These are phyloP conservation scores for Diplodia sapinea DNA, from an alignment of 2,329 filamentous ascomycete genomes.

Conservation along the genomic window DNA sequence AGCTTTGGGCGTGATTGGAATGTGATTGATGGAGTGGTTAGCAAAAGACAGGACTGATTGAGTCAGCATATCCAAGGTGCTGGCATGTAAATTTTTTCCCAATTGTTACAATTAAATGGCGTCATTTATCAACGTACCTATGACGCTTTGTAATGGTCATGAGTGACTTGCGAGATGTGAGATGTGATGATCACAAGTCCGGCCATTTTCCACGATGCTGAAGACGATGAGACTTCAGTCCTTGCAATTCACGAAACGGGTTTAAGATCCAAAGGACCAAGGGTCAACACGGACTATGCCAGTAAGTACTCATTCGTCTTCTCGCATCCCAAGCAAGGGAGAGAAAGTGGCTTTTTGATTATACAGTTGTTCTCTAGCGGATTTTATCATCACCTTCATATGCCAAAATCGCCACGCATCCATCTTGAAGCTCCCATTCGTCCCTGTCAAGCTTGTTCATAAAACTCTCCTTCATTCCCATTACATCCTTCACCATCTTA, in stretches of 20 bases:
- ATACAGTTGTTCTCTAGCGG: conserved; percentile 19
- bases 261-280: not conserved
- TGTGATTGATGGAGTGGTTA: not conserved
- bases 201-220: not conserved
- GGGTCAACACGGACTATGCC: not conserved
- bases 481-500: conserved; percentile 33
- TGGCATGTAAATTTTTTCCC: conserved; percentile 18
- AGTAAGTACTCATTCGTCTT: not conserved
- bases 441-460: not conserved
- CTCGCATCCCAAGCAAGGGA: not conserved
- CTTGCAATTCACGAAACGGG: not conserved
- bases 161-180: not conserved
- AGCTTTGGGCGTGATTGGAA: not conserved
- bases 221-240: not conserved
- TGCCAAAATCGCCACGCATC: not conserved
- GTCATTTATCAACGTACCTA: not conserved
- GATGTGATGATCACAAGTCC: not conserved
- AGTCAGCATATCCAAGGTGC: conserved; percentile 10
- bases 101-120: conserved; percentile 15
- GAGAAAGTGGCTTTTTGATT: conserved; percentile 11
- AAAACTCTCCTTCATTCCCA: not conserved
- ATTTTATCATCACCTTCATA: conserved; percentile 4
- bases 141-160: not conserved
- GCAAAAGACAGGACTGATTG: conserved; percentile 8
- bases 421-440: not conserved